These are phyloP conservation scores for Coemansia sp. DNA, from an alignment of 192 early-diverging fungal species.

Conservation along the genomic window DNA sequence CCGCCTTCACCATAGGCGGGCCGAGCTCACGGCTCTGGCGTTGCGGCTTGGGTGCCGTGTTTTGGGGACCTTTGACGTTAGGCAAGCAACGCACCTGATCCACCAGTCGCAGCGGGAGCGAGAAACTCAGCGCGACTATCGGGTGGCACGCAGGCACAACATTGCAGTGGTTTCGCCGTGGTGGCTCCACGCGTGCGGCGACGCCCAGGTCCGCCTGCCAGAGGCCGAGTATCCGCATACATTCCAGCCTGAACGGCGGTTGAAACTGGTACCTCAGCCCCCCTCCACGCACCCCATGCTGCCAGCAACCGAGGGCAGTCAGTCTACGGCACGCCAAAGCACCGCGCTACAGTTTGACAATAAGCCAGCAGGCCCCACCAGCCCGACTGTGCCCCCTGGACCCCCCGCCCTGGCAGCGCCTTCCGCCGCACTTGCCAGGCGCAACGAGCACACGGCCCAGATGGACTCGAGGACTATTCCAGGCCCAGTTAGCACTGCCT, in stretches of 20 bases:
- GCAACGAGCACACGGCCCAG: too few relatives aligned
- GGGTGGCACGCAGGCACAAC: constrained; percentile 9
- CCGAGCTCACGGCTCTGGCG: constrained; percentile 32
- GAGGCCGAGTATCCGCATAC: constrained; percentile 36
- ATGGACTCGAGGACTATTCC: background rate
- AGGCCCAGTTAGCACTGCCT: background rate
- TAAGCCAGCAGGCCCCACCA: too few relatives aligned
- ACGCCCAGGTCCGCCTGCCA: constrained; percentile 5
- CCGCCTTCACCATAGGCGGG: constrained; percentile 26
- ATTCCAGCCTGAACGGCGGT: constrained; percentile 32
- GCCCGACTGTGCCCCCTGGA: too few relatives aligned
- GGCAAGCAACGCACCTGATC: constrained; percentile 31
- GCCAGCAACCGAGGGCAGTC: background rate
- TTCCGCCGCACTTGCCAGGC: too few relatives aligned
- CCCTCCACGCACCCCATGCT: background rate
- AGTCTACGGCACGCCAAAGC: too few relatives aligned
- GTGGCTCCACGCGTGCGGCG: constrained; percentile 48
- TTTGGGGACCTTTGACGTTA: constrained; percentile 22
- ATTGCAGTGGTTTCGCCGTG: constrained; percentile 44
- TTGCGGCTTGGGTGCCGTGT: constrained; percentile 28
- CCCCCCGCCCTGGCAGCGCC: background rate
- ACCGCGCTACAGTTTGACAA: too few relatives aligned
- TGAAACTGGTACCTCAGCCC: constrained; percentile 24
- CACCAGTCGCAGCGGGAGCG: constrained; percentile 44
- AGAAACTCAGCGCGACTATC: constrained; percentile 36